These are phyloP conservation scores for Gossypium mustelinum DNA, from an alignment of 345 rosid species.

Conservation along the genomic window DNA sequence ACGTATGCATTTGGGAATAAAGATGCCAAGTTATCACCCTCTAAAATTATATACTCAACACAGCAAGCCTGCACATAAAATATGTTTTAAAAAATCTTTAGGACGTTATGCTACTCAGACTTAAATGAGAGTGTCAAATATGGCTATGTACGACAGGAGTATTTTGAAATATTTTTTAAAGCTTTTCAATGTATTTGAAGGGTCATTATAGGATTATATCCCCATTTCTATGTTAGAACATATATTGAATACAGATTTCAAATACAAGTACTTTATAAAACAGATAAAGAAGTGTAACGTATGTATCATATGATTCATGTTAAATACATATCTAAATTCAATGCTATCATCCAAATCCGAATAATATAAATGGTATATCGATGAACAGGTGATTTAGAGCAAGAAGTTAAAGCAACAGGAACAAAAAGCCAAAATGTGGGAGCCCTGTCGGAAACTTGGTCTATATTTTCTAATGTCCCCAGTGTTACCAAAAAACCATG, in stretches of 20 bases:
- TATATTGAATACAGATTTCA: too few species aligned
- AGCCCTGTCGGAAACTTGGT: not conserved
- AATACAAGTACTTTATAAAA: too few species aligned
- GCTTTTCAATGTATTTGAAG: too few species aligned
- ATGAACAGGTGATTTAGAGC: not conserved
- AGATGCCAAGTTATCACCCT: slow-evolving; percentile 80
- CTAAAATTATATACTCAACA: slow-evolving; percentile 86
- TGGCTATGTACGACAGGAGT: not conserved
- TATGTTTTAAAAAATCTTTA: not conserved
- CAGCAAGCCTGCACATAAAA: slow-evolving; percentile 66
- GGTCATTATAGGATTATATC: too few species aligned
- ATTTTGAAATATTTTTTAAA: too few species aligned
- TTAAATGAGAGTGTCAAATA: not conserved
- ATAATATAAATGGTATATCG: too few species aligned
- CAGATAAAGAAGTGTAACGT: too few species aligned
- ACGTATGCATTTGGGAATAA: slow-evolving; percentile 74
- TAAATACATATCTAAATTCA: too few species aligned
- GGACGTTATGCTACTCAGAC: not conserved
- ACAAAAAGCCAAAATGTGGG: not conserved
- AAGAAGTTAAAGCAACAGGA: not conserved
- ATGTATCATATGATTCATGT: too few species aligned
- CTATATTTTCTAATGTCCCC: not conserved
- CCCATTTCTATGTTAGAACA: too few species aligned
- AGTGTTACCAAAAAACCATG: not conserved
- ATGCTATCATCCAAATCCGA: too few species aligned